Evolutionary conservation across 2,329 filamentous ascomycete genomes (phyloP), one percentile per base, ranked within the genome.

Genomic region (Ophioceras dolichostomum): DNA sequence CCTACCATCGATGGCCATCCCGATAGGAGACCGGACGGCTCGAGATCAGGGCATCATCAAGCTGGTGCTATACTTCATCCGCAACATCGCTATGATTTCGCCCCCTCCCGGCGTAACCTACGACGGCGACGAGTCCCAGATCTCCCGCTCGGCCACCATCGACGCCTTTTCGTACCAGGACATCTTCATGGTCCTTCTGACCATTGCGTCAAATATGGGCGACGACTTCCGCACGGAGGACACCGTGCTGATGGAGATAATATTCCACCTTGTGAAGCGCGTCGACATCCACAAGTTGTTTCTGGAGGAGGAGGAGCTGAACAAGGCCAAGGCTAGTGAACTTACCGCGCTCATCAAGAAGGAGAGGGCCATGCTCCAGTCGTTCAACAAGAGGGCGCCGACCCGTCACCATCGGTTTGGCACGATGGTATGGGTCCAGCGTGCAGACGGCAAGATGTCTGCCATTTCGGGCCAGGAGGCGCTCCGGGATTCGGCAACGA

Each of bases 351-450:
- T 94, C 50, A 75, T 95, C 56, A 75, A 73, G 38, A 86, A 91
- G 51, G 91, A 98, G 58, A 78, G 79, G 2, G 74, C 79, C n/a
- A 83, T 94, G 76, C 68, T 85, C 38, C 76, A 80, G 48, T 73
- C 80, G 34, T 81, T 87, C 49, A 80, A 81, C 38, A 80, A 78
- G 47, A 79, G 79, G 51, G 83, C 83, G 3, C 84, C 88, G 0
- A 88, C 86, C 3, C 70, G 91, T 34, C 91, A 98, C 57, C 94
- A 88, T 48, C 76, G 91, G 24, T 98, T 96, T 51, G 91, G 91
- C 3, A 94, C 88, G 10, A 96, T 96, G 84, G 78, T 95, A 24
- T 96, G 89, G 88, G 76, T 98, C 27, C 86, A 94, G 61, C 70
- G 88, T 39, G 83, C 87, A 34, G 82, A 88, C 47, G 78, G 82